Evolutionary conservation across 2,329 filamentous ascomycete genomes (phyloP).

Genomic region (Colletotrichum musae): DNA sequence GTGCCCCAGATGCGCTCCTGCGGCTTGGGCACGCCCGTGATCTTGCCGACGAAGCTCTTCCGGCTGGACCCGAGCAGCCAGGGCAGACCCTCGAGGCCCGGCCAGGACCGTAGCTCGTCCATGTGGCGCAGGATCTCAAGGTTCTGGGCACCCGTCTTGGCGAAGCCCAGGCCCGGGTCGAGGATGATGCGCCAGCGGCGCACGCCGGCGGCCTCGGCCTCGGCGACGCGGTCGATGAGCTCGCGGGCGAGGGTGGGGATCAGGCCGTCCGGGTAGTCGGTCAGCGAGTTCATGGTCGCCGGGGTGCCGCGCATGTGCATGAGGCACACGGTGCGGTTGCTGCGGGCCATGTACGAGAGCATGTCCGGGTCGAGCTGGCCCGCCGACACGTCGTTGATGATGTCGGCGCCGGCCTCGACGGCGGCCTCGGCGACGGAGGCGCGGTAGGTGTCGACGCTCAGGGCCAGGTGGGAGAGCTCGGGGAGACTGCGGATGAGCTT

Average conservation of each 20-base stretch:
- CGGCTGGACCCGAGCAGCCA: constrained; percentile 93
- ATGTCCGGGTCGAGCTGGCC: constrained; percentile 85
- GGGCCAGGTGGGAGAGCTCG: constrained; percentile 73
- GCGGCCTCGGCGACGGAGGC: constrained; percentile 85
- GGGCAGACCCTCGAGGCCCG: constrained; percentile 78
- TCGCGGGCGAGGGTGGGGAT: constrained; percentile 76
- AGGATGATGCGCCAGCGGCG: constrained; percentile 94
- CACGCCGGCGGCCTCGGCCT: constrained; percentile 85
- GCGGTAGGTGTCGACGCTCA: constrained; percentile 95
- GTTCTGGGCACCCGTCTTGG: constrained; percentile 87
- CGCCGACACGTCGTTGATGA: constrained; percentile 95
- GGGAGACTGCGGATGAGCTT: constrained; percentile 77
- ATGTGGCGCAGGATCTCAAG: constrained; percentile 81
- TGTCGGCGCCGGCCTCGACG: constrained; percentile 84
- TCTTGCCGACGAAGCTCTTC: constrained; percentile 88
- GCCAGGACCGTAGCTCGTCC: constrained; percentile 74
- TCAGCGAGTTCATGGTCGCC: constrained; percentile 81
- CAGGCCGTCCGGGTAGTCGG: constrained; percentile 77
- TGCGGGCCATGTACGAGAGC: constrained; percentile 82
- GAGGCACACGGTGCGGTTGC: constrained; percentile 84
- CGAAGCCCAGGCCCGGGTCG: constrained; percentile 95
- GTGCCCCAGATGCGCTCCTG: constrained; percentile 86
- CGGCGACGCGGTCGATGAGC: constrained; percentile 77
- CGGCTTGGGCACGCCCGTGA: constrained; percentile 82
- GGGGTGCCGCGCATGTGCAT: constrained; percentile 97